Conservation (phyloP, 108 stramenopile species). For the Cyclotella choctawhatcheeana region DNA sequence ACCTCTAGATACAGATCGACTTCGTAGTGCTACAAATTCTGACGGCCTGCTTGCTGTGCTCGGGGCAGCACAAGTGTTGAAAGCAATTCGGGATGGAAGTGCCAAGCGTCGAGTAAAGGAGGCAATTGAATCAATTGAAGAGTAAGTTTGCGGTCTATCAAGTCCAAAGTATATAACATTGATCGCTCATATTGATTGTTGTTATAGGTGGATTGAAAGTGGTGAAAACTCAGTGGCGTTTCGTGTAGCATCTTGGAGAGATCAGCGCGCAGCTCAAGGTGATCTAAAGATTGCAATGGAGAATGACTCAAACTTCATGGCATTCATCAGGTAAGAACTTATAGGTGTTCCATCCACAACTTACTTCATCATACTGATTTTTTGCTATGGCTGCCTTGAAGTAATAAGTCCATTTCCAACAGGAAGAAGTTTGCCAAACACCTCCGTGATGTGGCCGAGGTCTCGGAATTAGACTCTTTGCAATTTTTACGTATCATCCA, state of each 20-base stretch:
- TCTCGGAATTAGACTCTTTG: conserved; percentile 75
- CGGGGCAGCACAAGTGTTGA: conserved; percentile 84
- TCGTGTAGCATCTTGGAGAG: conserved; percentile 87
- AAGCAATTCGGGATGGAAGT: conserved; percentile 84
- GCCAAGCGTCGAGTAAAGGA: conserved; percentile 75
- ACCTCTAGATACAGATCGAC: conserved; percentile 89
- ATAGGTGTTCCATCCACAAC: too few species aligned
- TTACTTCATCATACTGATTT: too few species aligned
- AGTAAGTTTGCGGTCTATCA: too few species aligned
- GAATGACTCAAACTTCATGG: conserved; percentile 77
- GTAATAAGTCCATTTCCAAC: conserved; percentile 87
- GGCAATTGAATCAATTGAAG: conserved; percentile 77
- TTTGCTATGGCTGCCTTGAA: too few species aligned
- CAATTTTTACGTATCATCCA: conserved; percentile 71
- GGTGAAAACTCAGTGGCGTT: conserved; percentile 91
- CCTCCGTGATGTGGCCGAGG: conserved; percentile 63
- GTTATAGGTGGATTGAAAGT: conserved; percentile 69
- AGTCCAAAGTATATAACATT: too few species aligned
- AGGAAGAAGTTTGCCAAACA: conserved; percentile 80
- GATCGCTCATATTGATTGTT: conserved; percentile 20
- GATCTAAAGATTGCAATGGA: conserved; percentile 88
- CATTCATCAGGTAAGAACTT: conserved; percentile 63
- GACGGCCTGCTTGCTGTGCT: conserved; percentile 88
- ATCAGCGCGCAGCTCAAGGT: conserved; percentile 88
- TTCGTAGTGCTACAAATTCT: conserved; percentile 87